Conservation (phyloP, 2,329 filamentous ascomycete species). For the Escovopsis weberi region DNA sequence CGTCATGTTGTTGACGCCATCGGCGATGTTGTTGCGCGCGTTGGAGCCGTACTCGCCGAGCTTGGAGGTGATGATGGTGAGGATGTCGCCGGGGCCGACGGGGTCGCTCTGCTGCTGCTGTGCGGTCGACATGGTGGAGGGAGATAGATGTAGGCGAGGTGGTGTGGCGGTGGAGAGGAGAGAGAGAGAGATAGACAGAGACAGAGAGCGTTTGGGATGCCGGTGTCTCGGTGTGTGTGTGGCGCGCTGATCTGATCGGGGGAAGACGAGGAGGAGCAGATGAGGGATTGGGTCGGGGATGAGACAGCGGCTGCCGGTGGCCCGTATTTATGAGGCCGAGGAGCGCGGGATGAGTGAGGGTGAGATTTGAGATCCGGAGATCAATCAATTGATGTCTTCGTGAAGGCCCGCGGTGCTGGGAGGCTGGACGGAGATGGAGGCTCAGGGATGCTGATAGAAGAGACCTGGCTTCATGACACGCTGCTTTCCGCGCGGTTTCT, state of each 20-base stretch:
- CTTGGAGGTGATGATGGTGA: conserved; percentile 19
- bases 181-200: too few species aligned
- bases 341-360: not conserved
- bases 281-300: not conserved
- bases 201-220: too few species aligned
- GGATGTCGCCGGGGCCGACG: conserved; percentile 19
- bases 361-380: not conserved
- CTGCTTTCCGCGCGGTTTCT: too few species aligned
- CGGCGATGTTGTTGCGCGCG: conserved; percentile 32
- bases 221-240: too few species aligned
- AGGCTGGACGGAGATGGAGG: not conserved
- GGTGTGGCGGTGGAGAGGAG: too few species aligned
- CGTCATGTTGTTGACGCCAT: conserved; percentile 36
- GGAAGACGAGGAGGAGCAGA: too few species aligned
- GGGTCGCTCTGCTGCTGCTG: conserved; percentile 15
- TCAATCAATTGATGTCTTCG: too few species aligned
- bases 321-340: not conserved
- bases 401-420: not conserved
- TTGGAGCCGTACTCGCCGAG: conserved; percentile 23
- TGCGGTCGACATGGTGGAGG: conserved; percentile 3
- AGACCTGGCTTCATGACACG: too few species aligned
- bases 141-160: not conserved
- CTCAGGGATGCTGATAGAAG: too few species aligned
- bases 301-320: not conserved
- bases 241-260: too few species aligned